Percentiles rank a stretch among this genome's conserved stretches.
These are phyloP conservation scores for Rhinocladiella mackenziei DNA, from an alignment of 2,329 filamentous ascomycete genomes.

Conservation along the genomic window DNA sequence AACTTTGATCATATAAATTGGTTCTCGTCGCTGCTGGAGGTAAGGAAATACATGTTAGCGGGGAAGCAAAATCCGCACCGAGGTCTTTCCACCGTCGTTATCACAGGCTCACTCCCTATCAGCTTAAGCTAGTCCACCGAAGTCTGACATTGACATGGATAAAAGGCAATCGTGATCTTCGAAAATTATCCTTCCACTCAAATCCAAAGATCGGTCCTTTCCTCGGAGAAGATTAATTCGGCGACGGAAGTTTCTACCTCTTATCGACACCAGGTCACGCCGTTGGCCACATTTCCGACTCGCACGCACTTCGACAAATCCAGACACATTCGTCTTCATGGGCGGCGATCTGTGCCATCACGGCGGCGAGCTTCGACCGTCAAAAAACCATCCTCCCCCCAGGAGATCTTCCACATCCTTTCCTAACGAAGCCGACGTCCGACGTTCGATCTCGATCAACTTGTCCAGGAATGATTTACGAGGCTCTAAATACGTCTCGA, in stretches of 20 bases:
- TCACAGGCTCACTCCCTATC: no score
- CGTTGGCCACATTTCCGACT: constrained; percentile 49
- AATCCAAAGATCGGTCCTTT: constrained; percentile 33
- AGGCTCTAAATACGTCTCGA: neutral
- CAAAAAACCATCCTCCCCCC: neutral
- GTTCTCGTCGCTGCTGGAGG: no score
- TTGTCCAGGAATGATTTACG: neutral
- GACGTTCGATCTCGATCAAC: neutral
- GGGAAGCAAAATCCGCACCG: no score
- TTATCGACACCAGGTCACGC: constrained; percentile 45
- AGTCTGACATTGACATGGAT: no score
- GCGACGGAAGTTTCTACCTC: constrained; percentile 40
- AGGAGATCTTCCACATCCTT: neutral
- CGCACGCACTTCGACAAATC: constrained; percentile 38
- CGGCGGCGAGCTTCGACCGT: constrained; percentile 13
- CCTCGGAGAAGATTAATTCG: constrained; percentile 39
- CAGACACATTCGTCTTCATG: constrained; percentile 45
- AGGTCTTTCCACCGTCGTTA: no score
- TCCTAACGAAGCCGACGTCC: neutral
- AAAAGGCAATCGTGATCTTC: neutral
- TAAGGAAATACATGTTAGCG: no score
- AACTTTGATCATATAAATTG: no score
- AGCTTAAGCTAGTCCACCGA: no score
- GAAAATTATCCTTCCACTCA: neutral
- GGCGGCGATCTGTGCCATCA: constrained; percentile 48